Evolutionary conservation across 192 early-diverging fungal species (phyloP), one percentile per base, ranked within the genome.

Genomic region (Backusella liffmaniae): DNA sequence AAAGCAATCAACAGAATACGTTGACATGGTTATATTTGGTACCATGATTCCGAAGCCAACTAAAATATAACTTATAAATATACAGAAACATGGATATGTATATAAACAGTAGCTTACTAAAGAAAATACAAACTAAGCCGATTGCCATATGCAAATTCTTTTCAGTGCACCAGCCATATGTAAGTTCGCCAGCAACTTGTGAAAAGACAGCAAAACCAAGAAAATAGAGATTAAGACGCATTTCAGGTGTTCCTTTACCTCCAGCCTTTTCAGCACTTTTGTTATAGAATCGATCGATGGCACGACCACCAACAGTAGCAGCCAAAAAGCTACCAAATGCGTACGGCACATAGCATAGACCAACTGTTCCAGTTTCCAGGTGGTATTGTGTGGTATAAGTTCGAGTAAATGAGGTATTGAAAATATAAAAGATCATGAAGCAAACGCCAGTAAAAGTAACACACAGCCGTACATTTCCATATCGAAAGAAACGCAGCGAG

Each of bases 1-100:
- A 46, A 80, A 80, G 13, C 73, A 83, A 65, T 83, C 82, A n/a
- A 83, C 76, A 26, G 80, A 74, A 39, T 83, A 83, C 1, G 82
- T 73, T 9, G 73, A 72, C 26, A 83, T 68, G 15, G 69, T 71
- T 4, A 83, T 66, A n/a, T 74, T 77, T 10, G 79, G 78, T 15
- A 73, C 42, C 78, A 79, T 80, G 10, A 83, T 29, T 1, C 72
- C 41, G n/a, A 76, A 46, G 8, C 78, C 79, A 46, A 83, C 82
- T 83, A 70, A n/a, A 32, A n/a, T 67, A 30, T 23, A 32, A 5
- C 67, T 39, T n/a, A 34, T 36, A 8, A 46, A 16, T 5, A 62
- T 29, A 29, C 29, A 29, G 23, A 62, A 10, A 12, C 2, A 62
- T 12, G 4, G 1, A 62, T 62, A 51, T 1, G 12, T 29, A 13